phyloP scores from a whole-genome alignment of 176 grass and related monocot genomes.

The Thinopyrum elongatum region DNA sequence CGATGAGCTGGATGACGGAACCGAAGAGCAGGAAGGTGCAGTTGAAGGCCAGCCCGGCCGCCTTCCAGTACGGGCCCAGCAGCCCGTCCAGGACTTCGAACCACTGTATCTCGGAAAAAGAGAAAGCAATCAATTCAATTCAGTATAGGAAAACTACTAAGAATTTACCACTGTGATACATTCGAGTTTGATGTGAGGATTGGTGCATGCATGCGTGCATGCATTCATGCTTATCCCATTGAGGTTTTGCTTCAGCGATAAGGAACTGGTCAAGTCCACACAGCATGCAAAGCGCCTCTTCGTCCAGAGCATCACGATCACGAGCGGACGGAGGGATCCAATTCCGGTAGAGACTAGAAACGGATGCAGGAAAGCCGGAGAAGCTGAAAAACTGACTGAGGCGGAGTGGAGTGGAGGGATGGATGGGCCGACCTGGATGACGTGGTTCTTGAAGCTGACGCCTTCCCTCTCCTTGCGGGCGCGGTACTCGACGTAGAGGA shows the following conservation, averaged over 20 bases:
- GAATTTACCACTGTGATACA: too few species aligned
- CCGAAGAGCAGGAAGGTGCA: slow-evolving; percentile 70
- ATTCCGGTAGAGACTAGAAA: not conserved
- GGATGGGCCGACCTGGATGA: slow-evolving; percentile 50
- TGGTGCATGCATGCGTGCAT: not conserved
- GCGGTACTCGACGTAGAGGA: slow-evolving; percentile 79
- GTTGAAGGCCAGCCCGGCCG: slow-evolving; percentile 49
- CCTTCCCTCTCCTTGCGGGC: slow-evolving; percentile 62
- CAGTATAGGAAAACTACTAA: too few species aligned
- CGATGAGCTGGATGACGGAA: slow-evolving; percentile 63
- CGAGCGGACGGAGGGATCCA: slow-evolving; percentile 1
- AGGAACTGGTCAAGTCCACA: slow-evolving; percentile 2
- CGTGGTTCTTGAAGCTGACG: slow-evolving; percentile 68
- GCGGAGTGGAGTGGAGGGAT: not conserved
- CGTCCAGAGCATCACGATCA: slow-evolving; percentile 12
- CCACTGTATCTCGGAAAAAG: slow-evolving; percentile 17
- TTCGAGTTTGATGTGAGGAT: too few species aligned
- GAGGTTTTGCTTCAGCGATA: slow-evolving; percentile 29
- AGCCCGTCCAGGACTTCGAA: slow-evolving; percentile 61
- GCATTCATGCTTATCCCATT: slow-evolving; percentile 26
- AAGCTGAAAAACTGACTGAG: not conserved
- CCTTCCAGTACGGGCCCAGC: slow-evolving; percentile 53
- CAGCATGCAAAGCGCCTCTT: not conserved
- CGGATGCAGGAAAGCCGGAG: not conserved
- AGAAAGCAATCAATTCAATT: too few species aligned